phyloP scores from a whole-genome alignment of 805 yeast genomes.

The Metschnikowia continentalis region DNA sequence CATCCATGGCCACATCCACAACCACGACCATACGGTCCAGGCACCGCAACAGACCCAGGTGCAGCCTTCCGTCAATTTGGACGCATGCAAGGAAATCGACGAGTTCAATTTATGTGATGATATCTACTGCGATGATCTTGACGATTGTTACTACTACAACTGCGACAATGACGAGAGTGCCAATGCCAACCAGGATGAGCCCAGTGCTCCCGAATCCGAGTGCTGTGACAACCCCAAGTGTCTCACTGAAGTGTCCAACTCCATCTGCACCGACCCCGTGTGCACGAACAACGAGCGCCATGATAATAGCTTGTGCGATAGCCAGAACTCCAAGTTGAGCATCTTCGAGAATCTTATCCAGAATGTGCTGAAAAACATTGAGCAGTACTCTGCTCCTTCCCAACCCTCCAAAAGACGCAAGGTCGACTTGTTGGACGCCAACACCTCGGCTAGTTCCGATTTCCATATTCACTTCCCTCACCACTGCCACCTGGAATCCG shows the following conservation, averaged over 20 bases:
- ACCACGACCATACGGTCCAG: constrained; percentile 32
- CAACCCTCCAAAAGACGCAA: background rate
- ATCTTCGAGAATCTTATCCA: constrained; percentile 38
- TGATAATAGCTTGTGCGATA: constrained; percentile 23
- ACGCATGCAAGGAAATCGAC: constrained; percentile 27
- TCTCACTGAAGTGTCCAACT: background rate
- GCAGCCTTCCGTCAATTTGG: constrained; percentile 3
- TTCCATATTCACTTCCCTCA: constrained; percentile 39
- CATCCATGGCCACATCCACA: constrained; percentile 67
- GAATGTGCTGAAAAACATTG: constrained; percentile 31
- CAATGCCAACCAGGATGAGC: background rate
- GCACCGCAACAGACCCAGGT: background rate
- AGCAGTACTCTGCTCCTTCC: constrained; percentile 10
- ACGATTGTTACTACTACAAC: constrained; percentile 37
- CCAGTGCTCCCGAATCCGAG: background rate
- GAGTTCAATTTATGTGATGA: constrained; percentile 34
- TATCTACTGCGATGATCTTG: constrained; percentile 40
- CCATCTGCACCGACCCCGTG: constrained; percentile 6
- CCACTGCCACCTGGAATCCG: constrained; percentile 27
- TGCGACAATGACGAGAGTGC: constrained; percentile 25
- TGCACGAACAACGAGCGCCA: constrained; percentile 9
- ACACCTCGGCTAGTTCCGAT: constrained; percentile 10
- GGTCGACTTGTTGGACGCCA: background rate
- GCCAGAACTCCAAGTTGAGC: constrained; percentile 27
- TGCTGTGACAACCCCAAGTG: constrained; percentile 8